Percentiles rank a stretch among this genome's conserved stretches.
These are phyloP conservation scores for Podospora conica DNA, from an alignment of 495 filamentous ascomycete species.

Conservation along the genomic window DNA sequence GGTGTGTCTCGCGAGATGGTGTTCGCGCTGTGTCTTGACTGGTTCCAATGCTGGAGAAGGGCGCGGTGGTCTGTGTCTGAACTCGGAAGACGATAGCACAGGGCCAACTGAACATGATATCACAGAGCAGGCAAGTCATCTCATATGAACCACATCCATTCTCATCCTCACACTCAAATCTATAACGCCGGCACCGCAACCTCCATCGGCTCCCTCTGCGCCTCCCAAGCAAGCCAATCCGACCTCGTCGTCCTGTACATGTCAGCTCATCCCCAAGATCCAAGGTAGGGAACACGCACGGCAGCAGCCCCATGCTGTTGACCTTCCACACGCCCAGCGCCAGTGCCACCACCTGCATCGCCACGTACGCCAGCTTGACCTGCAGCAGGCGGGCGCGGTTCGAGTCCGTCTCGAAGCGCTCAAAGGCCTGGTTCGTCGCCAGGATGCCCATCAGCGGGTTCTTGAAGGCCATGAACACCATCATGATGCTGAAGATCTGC, in stretches of 20 bases:
- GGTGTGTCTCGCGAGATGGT: too few species aligned
- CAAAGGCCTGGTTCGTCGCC: conserved; percentile 70
- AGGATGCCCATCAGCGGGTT: conserved; percentile 83
- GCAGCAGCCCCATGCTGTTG: conserved; percentile 91
- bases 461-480: conserved; percentile 99
- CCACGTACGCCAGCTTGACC: conserved; percentile 80
- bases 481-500: conserved; percentile 99
- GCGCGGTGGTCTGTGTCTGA: too few species aligned
- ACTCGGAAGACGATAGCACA: too few species aligned
- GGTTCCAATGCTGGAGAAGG: too few species aligned
- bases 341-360: conserved; percentile 77
- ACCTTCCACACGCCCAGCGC: conserved; percentile 93
- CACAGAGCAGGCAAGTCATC: too few species aligned
- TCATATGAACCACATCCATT: not conserved
- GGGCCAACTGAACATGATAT: too few species aligned
- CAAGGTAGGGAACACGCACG: conserved; percentile 28
- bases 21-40: too few species aligned
- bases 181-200: conserved; percentile 55
- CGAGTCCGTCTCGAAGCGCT: conserved; percentile 80
- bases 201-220: conserved; percentile 69
- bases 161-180: not conserved
- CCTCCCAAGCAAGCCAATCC: conserved; percentile 95
- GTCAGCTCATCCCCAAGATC: conserved; percentile 1
- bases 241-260: conserved; percentile 73
- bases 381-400: conserved; percentile 63